A percentile compares a stretch with the other conserved stretches of the same genome.
Evolutionary conservation across 805 yeast species (phyloP).

Genomic region (Candida palmyrensis): DNA sequence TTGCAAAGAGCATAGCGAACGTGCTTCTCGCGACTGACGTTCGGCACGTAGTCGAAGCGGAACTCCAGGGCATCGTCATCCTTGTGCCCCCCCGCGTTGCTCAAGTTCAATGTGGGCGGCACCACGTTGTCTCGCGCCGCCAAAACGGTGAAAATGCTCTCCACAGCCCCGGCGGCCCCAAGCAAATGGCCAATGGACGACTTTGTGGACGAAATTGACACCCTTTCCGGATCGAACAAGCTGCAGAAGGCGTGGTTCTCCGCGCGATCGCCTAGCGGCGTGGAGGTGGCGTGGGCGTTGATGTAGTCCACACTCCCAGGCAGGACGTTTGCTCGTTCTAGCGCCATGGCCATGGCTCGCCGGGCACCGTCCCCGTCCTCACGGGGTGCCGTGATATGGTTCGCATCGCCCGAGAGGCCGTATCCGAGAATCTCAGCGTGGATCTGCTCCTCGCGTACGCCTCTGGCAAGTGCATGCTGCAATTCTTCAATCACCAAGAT

Average conservation of each 20-base stretch:
- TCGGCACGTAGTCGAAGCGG: slow-evolving; percentile 53
- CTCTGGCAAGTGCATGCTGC: slow-evolving; percentile 67
- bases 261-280: slow-evolving; percentile 82
- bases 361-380: slow-evolving; percentile 80
- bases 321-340: slow-evolving; percentile 33
- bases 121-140: slow-evolving; percentile 52
- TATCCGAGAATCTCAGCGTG: slow-evolving; percentile 84
- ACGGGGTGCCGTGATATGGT: slow-evolving; percentile 89
- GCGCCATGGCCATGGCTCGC: slow-evolving; percentile 76
- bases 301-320: slow-evolving; percentile 61
- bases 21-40: slow-evolving; percentile 32
- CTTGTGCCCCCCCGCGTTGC: slow-evolving; percentile 43
- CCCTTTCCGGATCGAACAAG: slow-evolving; percentile 36
- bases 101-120: slow-evolving; percentile 82
- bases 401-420: slow-evolving; percentile 88
- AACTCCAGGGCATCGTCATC: slow-evolving; percentile 41
- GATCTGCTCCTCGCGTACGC: slow-evolving; percentile 46
- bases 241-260: slow-evolving; percentile 71
- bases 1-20: slow-evolving; percentile 69
- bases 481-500: slow-evolving; percentile 70
- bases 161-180: slow-evolving; percentile 97
- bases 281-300: slow-evolving; percentile 97
- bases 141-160: slow-evolving; percentile 72
- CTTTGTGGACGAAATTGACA: slow-evolving; percentile 75
- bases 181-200: slow-evolving; percentile 91